Conservation (phyloP, 805 yeast genomes). For the Myxozyma sirexii region DNA sequence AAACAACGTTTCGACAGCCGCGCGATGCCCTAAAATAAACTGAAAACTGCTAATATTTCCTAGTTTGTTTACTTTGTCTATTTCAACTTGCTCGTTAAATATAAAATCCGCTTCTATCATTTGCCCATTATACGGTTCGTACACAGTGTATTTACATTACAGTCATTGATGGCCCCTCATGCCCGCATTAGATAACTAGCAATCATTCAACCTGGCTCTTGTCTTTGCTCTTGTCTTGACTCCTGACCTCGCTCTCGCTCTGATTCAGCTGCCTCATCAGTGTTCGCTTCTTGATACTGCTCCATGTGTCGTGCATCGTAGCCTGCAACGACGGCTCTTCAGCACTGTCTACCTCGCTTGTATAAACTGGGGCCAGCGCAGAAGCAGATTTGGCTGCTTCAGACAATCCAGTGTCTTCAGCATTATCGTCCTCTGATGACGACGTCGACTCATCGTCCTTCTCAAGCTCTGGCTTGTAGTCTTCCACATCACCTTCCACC, state of each 20-base stretch:
- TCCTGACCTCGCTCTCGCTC: too few species aligned
- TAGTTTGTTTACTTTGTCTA: too few species aligned
- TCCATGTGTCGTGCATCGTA: constrained; percentile 20
- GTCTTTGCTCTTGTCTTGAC: too few species aligned
- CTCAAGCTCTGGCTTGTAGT: constrained; percentile 23
- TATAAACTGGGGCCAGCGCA: neutral
- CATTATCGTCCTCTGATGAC: constrained; percentile 18
- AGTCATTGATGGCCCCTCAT: too few species aligned
- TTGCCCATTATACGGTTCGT: too few species aligned
- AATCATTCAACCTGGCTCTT: neutral
- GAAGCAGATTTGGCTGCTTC: neutral
- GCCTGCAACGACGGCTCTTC: neutral
- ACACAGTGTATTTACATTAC: too few species aligned
- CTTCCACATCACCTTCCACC: constrained; percentile 19
- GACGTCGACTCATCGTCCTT: neutral
- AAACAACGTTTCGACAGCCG: neutral
- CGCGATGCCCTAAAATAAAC: neutral
- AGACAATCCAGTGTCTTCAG: neutral
- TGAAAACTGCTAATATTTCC: too few species aligned
- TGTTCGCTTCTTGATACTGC: constrained; percentile 24
- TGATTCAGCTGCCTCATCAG: constrained; percentile 20
- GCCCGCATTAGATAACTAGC: too few species aligned
- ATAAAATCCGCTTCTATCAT: too few species aligned
- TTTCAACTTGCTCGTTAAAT: too few species aligned
- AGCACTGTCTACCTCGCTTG: neutral